phyloP scores from a whole-genome alignment of 2,329 filamentous ascomycete genomes.

The Paecilomyces sp. region DNA sequence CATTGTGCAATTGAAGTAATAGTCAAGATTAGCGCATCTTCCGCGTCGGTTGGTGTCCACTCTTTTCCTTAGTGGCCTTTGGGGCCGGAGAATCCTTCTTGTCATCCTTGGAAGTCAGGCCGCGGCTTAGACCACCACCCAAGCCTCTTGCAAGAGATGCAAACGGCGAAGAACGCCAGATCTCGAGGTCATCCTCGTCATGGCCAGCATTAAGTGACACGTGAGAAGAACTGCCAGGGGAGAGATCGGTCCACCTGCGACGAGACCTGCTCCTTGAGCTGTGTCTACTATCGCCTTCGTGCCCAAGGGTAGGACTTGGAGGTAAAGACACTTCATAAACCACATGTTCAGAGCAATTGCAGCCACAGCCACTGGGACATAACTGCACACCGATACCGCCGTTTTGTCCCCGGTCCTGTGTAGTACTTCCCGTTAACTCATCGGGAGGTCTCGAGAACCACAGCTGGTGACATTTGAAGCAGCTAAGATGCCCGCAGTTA shows the following conservation, averaged over 20 bases:
- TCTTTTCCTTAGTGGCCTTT: constrained; percentile 2
- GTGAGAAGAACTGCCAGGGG: neutral
- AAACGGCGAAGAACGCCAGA: constrained; percentile 31
- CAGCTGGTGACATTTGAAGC: constrained; percentile 36
- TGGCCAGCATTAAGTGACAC: constrained; percentile 11
- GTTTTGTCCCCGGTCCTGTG: neutral
- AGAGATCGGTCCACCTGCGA: neutral
- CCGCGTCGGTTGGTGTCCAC: constrained; percentile 6
- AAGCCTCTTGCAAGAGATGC: constrained; percentile 34
- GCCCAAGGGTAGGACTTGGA: constrained; percentile 6
- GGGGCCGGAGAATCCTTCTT: constrained; percentile 17
- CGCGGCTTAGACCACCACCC: constrained; percentile 35
- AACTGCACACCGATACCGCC: constrained; percentile 13
- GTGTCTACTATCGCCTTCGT: neutral
- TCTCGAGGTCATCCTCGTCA: constrained; percentile 25
- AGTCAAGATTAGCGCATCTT: constrained; percentile 1
- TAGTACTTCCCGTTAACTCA: neutral
- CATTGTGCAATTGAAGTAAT: neutral
- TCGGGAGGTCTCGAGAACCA: constrained; percentile 28
- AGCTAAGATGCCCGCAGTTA: constrained; percentile 41
- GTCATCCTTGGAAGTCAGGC: constrained; percentile 26
- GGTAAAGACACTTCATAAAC: constrained; percentile 25
- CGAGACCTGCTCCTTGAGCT: neutral
- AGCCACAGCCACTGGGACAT: constrained; percentile 43
- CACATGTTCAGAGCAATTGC: constrained; percentile 35